Conservation (phyloP, 331 rosid genomes). For the Pyrus hybrid region DNA sequence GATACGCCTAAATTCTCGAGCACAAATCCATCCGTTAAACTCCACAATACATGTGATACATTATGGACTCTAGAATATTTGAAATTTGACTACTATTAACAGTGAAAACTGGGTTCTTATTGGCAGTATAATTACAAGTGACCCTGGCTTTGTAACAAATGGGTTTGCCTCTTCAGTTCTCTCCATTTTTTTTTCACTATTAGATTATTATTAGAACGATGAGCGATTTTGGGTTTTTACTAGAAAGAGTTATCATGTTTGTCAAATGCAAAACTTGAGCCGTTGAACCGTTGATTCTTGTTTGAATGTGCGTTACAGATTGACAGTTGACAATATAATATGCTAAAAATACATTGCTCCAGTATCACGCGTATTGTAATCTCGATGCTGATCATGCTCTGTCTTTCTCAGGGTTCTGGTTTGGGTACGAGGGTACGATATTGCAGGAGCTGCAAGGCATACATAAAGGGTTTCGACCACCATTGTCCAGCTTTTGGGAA, state of each 20-base stretch:
- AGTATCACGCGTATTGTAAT: neutral
- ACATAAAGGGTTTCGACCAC: conserved; percentile 33
- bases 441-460: conserved; percentile 29
- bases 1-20: no score
- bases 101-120: neutral
- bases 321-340: neutral
- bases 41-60: no score
- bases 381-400: neutral
- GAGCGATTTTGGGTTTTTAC: neutral
- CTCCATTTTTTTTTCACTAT: no score
- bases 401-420: conserved; percentile 17
- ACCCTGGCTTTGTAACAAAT: conserved; percentile 30
- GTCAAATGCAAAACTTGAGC: neutral
- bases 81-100: neutral
- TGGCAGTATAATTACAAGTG: conserved; percentile 33
- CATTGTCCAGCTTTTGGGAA: conserved; percentile 56
- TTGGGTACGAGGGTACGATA: conserved; percentile 27
- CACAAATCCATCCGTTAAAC: no score
- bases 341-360: neutral
- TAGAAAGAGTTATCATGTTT: neutral
- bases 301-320: neutral
- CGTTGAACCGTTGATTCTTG: neutral
- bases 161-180: conserved; percentile 6
- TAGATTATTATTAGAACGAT: no score
- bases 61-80: no score